A percentile compares a stretch with the other conserved stretches of the same genome.
These are phyloP conservation scores for Magnolia changhungtana DNA, from an alignment of 164 flowering plant genomes.

Conservation along the genomic window DNA sequence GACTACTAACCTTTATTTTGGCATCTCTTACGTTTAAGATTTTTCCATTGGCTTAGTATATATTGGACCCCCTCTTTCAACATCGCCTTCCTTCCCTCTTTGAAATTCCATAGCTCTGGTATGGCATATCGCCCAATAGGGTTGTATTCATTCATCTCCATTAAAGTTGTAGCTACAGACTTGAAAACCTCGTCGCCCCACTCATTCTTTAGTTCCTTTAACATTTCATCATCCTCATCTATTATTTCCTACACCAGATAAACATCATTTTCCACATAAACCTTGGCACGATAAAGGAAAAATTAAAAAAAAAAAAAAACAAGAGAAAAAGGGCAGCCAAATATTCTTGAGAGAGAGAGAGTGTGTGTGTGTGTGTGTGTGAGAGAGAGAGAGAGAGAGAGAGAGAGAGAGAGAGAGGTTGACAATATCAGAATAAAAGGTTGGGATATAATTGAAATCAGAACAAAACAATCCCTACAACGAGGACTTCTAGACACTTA, in stretches of 20 bases:
- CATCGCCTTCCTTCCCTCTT: conserved; percentile 45
- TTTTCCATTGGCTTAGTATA: conserved; percentile 28
- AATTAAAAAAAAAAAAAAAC: too few species aligned
- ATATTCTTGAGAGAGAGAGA: too few species aligned
- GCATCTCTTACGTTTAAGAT: conserved; percentile 25
- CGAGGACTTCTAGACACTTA: too few species aligned
- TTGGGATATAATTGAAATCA: too few species aligned
- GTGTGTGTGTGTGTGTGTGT: too few species aligned
- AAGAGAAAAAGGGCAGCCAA: too few species aligned
- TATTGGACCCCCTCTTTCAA: conserved; percentile 38
- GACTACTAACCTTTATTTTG: neutral
- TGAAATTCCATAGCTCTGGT: conserved; percentile 54
- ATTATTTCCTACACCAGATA: conserved; percentile 39
- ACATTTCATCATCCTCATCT: conserved; percentile 44
- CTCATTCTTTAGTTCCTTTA: conserved; percentile 35
- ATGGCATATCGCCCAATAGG: conserved; percentile 50
- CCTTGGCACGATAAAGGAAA: too few species aligned
- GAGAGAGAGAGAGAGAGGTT: too few species aligned
- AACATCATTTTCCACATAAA: neutral
- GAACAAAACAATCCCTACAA: too few species aligned
- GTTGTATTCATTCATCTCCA: conserved; percentile 52
- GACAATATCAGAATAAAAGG: too few species aligned
- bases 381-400: too few species aligned
- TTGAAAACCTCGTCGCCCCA: conserved; percentile 36
- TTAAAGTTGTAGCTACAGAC: conserved; percentile 41